Conservation (phyloP, 2,329 filamentous ascomycete genomes). For the Orbilia quercus region DNA sequence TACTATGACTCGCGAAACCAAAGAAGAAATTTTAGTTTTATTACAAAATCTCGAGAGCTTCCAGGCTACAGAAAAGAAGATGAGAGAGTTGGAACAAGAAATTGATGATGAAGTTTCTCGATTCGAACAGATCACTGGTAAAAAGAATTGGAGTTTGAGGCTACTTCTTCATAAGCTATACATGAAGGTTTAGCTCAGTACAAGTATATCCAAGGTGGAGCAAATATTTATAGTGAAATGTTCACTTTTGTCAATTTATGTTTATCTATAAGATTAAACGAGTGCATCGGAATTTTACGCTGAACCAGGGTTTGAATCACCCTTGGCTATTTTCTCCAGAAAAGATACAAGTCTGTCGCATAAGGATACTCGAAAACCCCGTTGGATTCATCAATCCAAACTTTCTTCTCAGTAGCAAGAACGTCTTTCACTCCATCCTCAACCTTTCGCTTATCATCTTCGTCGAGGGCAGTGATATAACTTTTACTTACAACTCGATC, state of each 20-base stretch:
- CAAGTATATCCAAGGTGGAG: too few species aligned
- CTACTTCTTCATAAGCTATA: not conserved
- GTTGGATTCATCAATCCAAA: slow-evolving; percentile 43
- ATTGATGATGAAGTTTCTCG: not conserved
- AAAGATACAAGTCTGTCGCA: slow-evolving; percentile 47
- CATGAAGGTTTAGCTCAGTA: too few species aligned
- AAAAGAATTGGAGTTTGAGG: slow-evolving; percentile 9
- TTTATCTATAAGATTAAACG: too few species aligned
- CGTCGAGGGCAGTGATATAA: slow-evolving; percentile 44
- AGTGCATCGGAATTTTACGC: too few species aligned
- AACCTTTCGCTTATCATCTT: slow-evolving; percentile 17
- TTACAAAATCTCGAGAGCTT: not conserved
- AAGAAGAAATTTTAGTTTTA: slow-evolving; percentile 1
- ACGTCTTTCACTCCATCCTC: slow-evolving; percentile 27
- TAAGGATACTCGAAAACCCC: slow-evolving; percentile 53
- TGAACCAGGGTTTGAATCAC: not conserved
- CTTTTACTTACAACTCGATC: slow-evolving; percentile 47
- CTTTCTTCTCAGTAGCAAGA: slow-evolving; percentile 23
- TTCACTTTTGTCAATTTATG: too few species aligned
- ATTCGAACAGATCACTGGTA: not conserved
- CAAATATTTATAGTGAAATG: too few species aligned
- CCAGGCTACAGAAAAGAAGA: not conserved
- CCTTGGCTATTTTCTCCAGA: slow-evolving; percentile 48
- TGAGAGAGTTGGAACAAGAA: not conserved
- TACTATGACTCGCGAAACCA: not conserved